Evolutionary conservation across 768 basidiomycete genomes (phyloP).

Genomic region (Russula sp.): DNA sequence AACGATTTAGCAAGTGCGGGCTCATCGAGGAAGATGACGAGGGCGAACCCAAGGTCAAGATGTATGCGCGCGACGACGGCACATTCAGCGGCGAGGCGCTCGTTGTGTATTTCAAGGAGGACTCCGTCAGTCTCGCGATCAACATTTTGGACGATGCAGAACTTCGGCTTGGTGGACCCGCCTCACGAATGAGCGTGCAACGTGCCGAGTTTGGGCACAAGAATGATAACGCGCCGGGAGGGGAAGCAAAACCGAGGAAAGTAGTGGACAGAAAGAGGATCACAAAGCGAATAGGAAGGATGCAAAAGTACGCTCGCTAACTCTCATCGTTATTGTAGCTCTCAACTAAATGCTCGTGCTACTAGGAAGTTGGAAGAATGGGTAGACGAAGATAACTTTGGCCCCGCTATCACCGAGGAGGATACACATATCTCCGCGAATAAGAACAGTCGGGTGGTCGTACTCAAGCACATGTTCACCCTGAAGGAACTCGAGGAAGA

Average conservation of each 20-base stretch:
- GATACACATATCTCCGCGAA: conserved; percentile 47
- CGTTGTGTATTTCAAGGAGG: conserved; percentile 96
- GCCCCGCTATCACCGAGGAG: conserved; percentile 59
- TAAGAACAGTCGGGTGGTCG: conserved; percentile 75
- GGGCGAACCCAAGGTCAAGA: conserved; percentile 92
- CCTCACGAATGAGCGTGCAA: conserved; percentile 67
- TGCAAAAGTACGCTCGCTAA: conserved; percentile 66
- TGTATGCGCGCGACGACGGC: conserved; percentile 88
- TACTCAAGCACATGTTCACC: conserved; percentile 94
- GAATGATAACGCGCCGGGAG: conserved; percentile 41
- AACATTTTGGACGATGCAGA: conserved; percentile 90
- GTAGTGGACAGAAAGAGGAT: conserved; percentile 76
- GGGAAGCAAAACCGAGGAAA: conserved; percentile 51
- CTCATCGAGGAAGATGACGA: conserved; percentile 89
- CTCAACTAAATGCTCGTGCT: conserved; percentile 10
- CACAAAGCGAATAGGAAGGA: conserved; percentile 72
- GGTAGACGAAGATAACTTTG: conserved; percentile 93
- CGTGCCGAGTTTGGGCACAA: conserved; percentile 81
- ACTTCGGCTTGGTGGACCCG: conserved; percentile 74
- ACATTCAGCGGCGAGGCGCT: conserved; percentile 91
- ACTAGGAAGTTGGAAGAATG: conserved; percentile 91
- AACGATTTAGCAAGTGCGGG: conserved; percentile 88
- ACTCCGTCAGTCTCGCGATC: conserved; percentile 82
- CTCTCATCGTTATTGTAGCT: background rate
- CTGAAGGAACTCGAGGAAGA: conserved; percentile 83